Conservation (phyloP, 495 filamentous ascomycete species). For the Trichoderma orchidacearum region DNA sequence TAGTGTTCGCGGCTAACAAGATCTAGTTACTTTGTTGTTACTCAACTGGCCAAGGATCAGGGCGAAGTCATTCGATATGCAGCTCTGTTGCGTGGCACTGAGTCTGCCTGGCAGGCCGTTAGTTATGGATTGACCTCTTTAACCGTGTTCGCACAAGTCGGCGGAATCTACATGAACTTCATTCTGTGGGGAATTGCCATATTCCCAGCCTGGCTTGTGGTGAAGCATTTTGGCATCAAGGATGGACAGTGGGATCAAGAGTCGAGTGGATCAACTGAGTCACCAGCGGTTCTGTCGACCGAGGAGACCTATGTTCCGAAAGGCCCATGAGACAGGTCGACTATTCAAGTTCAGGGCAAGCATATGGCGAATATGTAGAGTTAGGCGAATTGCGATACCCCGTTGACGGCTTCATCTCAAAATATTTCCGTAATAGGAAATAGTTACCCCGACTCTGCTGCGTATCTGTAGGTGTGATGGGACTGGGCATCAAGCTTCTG, state of each 20-base stretch:
- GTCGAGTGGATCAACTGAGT: background rate
- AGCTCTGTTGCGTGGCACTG: slow-evolving; percentile 44
- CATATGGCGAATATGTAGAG: too few relatives aligned
- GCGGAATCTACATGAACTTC: slow-evolving; percentile 49
- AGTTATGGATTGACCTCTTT: slow-evolving; percentile 46
- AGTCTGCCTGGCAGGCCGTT: slow-evolving; percentile 48
- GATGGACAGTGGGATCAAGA: background rate
- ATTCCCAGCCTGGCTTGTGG: slow-evolving; percentile 43
- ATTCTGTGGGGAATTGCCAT: slow-evolving; percentile 44
- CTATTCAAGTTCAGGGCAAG: too few relatives aligned
- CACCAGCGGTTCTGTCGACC: background rate
- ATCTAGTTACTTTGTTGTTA: slow-evolving; percentile 45
- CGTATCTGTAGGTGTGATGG: too few relatives aligned
- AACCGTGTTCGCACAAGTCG: slow-evolving; percentile 42
- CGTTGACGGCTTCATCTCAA: too few relatives aligned
- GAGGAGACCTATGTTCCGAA: background rate
- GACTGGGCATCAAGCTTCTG: too few relatives aligned
- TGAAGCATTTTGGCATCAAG: slow-evolving; percentile 33
- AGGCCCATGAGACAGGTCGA: background rate
- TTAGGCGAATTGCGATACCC: too few relatives aligned
- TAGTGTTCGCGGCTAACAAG: background rate
- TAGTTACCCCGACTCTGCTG: too few relatives aligned
- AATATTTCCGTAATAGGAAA: too few relatives aligned
- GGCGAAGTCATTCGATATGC: slow-evolving; percentile 48
- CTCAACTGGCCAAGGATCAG: slow-evolving; percentile 39